Evolutionary conservation across 2,329 filamentous ascomycete genomes (phyloP), one percentile per base, ranked within the genome.

Genomic region (Aspergillus fumigatus): DNA sequence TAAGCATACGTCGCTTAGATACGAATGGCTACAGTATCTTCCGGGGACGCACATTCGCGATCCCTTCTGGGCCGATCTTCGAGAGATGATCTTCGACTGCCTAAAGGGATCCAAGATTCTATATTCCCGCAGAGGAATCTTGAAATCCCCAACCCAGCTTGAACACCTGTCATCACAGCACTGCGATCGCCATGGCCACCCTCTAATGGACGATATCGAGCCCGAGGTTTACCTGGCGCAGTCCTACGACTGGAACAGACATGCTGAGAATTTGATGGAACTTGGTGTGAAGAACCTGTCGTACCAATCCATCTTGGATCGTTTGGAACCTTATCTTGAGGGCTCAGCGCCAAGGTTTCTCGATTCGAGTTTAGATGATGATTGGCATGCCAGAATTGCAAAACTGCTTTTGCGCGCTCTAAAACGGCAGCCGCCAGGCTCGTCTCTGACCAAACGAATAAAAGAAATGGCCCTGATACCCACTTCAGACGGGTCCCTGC

Each of bases 321-420:
- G 53, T 9, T 26, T 55, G 11, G 19, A 3, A 2, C 53, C 48
- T 7, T 55, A 52, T 23, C 49, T 55, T 10, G 9, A 26, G 17
- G 53, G 48, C 26, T 6, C n/a, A 11, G 11, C 4, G 11, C 53
- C 53, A 35, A 51, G 40, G n/a, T 51, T 38, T 14, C 40, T 55
- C 1, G 10, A 51, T 40, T 19, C 49, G 17, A 35, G 4, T 14
- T 19, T 48, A 2, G 49, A 55, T 48, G 53, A 48, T 11, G 26
- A 51, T n/a, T 55, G 53, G 53, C 53, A 55, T 51, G 52, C 53
- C 19, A 40, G 25, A 21, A 25, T 55, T 23, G 48, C 53, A 5
- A 21, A 17, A 4, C 23, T 51, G 11, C 40, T 51, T 29, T 2
- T 55, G 17, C 48, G 49, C n/a, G 53, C 53, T 10, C 6, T 55